phyloP scores from a whole-genome alignment of 352 stramenopile species.

The Phytophthora meadii region DNA sequence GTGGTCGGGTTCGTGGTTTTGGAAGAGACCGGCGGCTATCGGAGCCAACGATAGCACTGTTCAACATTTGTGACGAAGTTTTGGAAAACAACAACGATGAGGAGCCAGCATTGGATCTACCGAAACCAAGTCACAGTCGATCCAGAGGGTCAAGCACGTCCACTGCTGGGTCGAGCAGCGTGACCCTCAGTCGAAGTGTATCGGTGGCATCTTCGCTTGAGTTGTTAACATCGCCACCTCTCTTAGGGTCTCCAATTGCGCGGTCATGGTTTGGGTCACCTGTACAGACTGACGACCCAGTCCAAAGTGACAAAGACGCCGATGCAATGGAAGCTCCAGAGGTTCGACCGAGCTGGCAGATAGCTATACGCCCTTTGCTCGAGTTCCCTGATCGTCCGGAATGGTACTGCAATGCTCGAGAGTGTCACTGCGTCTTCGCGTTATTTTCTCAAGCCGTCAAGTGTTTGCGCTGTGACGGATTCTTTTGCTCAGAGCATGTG shows the following conservation, averaged over 20 bases:
- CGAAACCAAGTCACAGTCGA: conserved; percentile 9
- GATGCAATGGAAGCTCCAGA: conserved; percentile 10
- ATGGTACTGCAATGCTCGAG: conserved; percentile 77
- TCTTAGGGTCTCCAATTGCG: conserved; percentile 37
- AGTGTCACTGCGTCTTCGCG: conserved; percentile 71
- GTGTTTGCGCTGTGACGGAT: conserved; percentile 55
- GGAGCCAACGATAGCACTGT: conserved; percentile 31
- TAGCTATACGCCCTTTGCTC: conserved; percentile 26
- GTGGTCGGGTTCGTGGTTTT: conserved; percentile 23
- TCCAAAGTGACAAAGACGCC: conserved; percentile 14
- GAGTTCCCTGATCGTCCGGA: conserved; percentile 66
- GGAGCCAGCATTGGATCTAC: conserved; percentile 13
- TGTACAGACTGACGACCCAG: conserved; percentile 6
- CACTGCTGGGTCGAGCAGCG: conserved; percentile 21
- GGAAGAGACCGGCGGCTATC: conserved; percentile 31
- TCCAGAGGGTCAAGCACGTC: conserved; percentile 38
- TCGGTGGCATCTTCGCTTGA: conserved; percentile 61
- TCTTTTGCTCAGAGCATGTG: conserved; percentile 68
- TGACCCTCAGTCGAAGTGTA: conserved; percentile 39
- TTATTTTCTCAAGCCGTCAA: conserved; percentile 67
- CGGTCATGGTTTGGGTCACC: conserved; percentile 35
- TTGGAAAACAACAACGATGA: conserved; percentile 30
- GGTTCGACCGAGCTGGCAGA: conserved; percentile 7
- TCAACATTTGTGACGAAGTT: conserved; percentile 30
- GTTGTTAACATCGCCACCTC: conserved; percentile 48